These are phyloP conservation scores for Colletotrichum somersetense DNA, from an alignment of 2,329 filamentous ascomycete species.

Conservation along the genomic window DNA sequence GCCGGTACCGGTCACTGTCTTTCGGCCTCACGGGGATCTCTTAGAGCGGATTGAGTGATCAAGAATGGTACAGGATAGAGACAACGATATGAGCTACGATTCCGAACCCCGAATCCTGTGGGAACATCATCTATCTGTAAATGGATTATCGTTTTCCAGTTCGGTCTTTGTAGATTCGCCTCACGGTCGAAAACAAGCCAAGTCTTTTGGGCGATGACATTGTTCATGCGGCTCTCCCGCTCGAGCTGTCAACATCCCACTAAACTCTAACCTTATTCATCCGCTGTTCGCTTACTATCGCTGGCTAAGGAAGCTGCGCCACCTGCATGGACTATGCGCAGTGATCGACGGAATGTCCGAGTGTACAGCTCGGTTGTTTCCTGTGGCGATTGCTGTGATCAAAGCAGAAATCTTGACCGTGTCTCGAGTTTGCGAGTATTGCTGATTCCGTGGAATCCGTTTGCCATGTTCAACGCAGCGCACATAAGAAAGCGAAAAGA, in stretches of 20 bases:
- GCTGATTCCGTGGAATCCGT: background rate
- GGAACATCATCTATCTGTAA: too few species aligned
- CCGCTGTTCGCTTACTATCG: background rate
- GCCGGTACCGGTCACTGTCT: too few species aligned
- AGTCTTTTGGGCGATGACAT: background rate
- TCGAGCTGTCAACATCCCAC: background rate
- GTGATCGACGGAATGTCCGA: background rate
- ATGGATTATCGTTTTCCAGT: background rate
- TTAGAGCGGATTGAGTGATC: too few species aligned
- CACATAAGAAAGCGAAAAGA: background rate
- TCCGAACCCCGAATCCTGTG: background rate
- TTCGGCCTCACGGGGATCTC: too few species aligned
- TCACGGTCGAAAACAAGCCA: background rate
- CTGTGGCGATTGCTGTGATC: too few species aligned
- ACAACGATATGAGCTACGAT: background rate
- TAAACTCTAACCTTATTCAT: background rate
- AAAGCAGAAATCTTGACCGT: background rate
- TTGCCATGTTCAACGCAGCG: background rate
- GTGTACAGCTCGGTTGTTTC: background rate
- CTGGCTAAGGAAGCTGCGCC: background rate
- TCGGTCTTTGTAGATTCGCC: too few species aligned
- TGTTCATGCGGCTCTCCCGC: background rate
- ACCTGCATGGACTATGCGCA: background rate
- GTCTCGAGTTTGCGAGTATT: background rate
- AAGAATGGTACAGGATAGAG: background rate